Evolutionary conservation across 495 filamentous ascomycete genomes (phyloP), one percentile per base, ranked within the genome.

Genomic region (Oleoguttula mirabilis): DNA sequence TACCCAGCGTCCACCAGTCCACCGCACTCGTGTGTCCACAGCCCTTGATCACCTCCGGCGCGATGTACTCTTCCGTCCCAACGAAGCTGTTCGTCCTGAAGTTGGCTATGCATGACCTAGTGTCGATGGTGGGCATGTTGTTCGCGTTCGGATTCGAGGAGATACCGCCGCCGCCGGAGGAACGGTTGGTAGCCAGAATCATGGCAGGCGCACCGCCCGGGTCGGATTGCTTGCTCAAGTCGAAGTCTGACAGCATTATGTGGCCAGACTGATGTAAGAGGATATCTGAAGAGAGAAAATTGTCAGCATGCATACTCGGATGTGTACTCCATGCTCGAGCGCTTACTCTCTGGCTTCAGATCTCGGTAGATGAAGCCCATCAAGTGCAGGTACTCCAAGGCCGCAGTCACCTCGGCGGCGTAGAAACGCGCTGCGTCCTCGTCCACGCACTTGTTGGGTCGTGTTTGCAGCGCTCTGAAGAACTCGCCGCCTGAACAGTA

Each of bases 321-420:
- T n/a, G n/a, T n/a, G n/a, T n/a, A n/a, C n/a, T n/a, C n/a, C n/a
- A n/a, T n/a, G n/a, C n/a, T n/a, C n/a, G 25, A 28, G 7, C n/a
- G n/a, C 81, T 39, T 75, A 93, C 88, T 98, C 64, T 98, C 90
- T 55, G 90, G 90, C 63, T 98, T 98, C 48, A 98, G 59, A 65
- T 98, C 90, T 47, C 90, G 78, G 64, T 98, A 98, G 43, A 98
- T 98, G 65, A 98, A 98, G 15, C 90, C 90, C 90, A 98, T 98
- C 37, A 98, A 69, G 65, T 98, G 90, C 21, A 98, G 75, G 57
- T 98, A 98, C 61, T 98, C 90, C 32, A 98, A 63, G 22, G 90
- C 90, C 31, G 90, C 90, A 39, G 85, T 98, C n/a, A 98, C 90
- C 63, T 98, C 90, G 8, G 85, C 90, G 24, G 90, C 90, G 58